Percentiles rank a stretch among this genome's conserved stretches.
Conservation (phyloP, 192 early-diverging fungal species). For the Mortierella alpina region DNA sequence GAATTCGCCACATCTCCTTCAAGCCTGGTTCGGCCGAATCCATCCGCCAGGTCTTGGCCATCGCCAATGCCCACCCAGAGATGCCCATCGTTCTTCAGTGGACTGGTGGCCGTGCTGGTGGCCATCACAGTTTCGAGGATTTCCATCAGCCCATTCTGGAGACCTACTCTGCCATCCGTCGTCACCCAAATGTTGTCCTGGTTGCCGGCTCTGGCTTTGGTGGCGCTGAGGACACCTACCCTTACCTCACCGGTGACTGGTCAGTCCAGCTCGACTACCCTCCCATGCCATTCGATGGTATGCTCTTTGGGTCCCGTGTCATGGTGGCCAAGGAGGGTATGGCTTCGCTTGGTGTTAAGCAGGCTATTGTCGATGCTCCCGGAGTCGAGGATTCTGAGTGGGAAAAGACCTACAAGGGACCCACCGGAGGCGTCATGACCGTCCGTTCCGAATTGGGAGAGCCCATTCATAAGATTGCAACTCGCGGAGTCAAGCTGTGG, state of each 20-base stretch:
- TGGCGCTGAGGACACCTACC: slow-evolving; percentile 84
- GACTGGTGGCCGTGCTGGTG: slow-evolving; percentile 96
- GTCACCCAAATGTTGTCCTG: slow-evolving; percentile 81
- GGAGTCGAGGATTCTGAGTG: slow-evolving; percentile 85
- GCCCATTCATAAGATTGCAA: slow-evolving; percentile 93
- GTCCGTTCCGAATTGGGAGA: slow-evolving; percentile 92
- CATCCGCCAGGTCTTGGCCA: slow-evolving; percentile 84
- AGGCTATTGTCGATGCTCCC: slow-evolving; percentile 86
- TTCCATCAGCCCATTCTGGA: slow-evolving; percentile 92
- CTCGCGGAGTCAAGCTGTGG: slow-evolving; percentile 81
- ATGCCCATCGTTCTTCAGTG: slow-evolving; percentile 94
- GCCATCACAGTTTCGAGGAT: slow-evolving; percentile 97
- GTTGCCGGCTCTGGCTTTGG: slow-evolving; percentile 95
- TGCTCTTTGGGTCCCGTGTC: slow-evolving; percentile 95
- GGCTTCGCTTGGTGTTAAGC: slow-evolving; percentile 82
- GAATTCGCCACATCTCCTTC: slow-evolving; percentile 87
- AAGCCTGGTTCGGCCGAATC: slow-evolving; percentile 83
- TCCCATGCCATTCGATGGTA: slow-evolving; percentile 96
- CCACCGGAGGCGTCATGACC: slow-evolving; percentile 84
- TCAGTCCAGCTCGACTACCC: slow-evolving; percentile 78
- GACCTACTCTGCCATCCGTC: slow-evolving; percentile 87
- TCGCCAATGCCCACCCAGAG: slow-evolving; percentile 83
- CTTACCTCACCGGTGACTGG: slow-evolving; percentile 97
- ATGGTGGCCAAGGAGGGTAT: slow-evolving; percentile 93
- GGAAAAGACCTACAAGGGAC: slow-evolving; percentile 85